These are phyloP conservation scores for Cenchrus americanus DNA, from an alignment of 176 grass and related monocot genomes.

Conservation along the genomic window DNA sequence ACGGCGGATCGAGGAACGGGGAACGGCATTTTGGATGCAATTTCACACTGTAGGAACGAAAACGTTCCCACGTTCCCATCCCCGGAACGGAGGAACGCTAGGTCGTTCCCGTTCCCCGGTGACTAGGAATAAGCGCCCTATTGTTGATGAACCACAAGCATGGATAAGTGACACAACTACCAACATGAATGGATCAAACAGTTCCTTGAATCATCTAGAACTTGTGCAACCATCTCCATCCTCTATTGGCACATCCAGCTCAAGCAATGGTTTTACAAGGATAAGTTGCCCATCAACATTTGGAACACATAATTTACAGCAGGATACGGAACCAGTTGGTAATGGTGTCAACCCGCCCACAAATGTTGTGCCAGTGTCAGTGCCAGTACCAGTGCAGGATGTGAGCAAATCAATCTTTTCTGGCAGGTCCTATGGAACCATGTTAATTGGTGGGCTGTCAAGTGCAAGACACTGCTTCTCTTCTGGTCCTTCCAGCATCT, in stretches of 20 bases:
- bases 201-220: constrained; percentile 33
- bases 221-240: constrained; percentile 8
- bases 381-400: not conserved
- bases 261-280: constrained; percentile 1
- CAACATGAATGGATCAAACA: constrained; percentile 28
- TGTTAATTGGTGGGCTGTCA: not conserved
- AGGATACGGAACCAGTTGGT: not conserved
- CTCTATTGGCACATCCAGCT: not conserved
- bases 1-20: too few species aligned
- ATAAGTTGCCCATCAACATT: constrained; percentile 23
- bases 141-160: constrained; percentile 11
- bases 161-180: not conserved
- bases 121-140: not conserved
- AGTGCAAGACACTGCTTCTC: not conserved
- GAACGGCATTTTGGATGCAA: too few species aligned
- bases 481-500: not conserved
- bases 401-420: not conserved
- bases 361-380: not conserved
- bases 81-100: too few species aligned
- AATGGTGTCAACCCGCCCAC: constrained; percentile 9
- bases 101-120: too few species aligned
- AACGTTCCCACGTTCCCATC: too few species aligned
- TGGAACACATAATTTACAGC: not conserved
- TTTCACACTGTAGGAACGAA: too few species aligned
- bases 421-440: not conserved